Conservation (phyloP, 208 protist genomes). For the Crithidia expoeki region DNA sequence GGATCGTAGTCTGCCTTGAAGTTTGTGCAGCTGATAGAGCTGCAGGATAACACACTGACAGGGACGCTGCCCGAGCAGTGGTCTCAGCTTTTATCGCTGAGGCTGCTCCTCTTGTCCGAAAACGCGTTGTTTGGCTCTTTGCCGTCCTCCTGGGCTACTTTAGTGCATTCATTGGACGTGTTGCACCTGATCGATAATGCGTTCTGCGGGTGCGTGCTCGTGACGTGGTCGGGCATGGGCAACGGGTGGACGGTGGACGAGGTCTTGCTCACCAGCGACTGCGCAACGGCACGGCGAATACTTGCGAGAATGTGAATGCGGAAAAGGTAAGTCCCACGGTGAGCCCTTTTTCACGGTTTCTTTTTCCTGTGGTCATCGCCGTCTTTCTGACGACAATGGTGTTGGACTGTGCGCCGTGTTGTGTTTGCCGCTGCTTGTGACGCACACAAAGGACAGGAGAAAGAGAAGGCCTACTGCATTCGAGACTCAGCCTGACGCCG, state of each 20-base stretch:
- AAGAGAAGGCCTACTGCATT: too few relatives aligned
- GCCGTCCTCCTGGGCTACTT: background rate
- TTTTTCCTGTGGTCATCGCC: too few relatives aligned
- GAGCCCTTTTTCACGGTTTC: too few relatives aligned
- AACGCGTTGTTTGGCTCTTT: background rate
- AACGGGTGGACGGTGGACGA: background rate
- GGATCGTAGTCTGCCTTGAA: background rate
- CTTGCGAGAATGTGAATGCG: too few relatives aligned
- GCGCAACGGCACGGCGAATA: background rate
- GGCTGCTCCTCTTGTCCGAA: background rate
- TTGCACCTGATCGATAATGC: background rate
- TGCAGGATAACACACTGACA: background rate
- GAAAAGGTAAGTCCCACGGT: too few relatives aligned
- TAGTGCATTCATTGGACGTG: background rate
- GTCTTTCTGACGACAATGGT: too few relatives aligned
- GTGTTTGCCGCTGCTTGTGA: too few relatives aligned
- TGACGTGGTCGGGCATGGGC: background rate
- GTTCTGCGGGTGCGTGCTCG: background rate
- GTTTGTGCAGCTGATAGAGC: background rate
- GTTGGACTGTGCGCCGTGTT: too few relatives aligned
- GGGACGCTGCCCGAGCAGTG: background rate
- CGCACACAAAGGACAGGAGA: too few relatives aligned
- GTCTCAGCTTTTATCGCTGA: background rate
- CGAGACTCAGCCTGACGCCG: too few relatives aligned
- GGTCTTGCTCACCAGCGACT: background rate